Evolutionary conservation across 768 basidiomycete species (phyloP), one percentile per base, ranked within the genome.

Genomic region (Auricularia cornea): DNA sequence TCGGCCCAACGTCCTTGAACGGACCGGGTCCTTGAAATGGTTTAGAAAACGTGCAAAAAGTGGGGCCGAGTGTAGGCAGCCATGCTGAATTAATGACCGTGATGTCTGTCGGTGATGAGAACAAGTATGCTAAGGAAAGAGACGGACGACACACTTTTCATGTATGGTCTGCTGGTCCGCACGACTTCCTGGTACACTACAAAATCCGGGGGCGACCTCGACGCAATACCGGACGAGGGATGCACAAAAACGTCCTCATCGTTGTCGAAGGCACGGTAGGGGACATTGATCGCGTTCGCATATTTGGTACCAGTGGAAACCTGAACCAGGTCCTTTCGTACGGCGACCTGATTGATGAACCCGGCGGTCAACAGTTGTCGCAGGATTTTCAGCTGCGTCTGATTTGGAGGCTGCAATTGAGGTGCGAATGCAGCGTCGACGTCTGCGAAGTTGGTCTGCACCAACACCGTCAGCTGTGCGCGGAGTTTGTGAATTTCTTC

Each of bases 401-500:
- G 84, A 62, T 70, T 86, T 0, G 97, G 97, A 26, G 94, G 96
- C 41, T 77, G 70, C 14, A 98, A 78, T 63, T 87, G 84, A 3
- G 82, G 81, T 3, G 79, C 73, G 67, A 91, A 87, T 11, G 82
- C 83, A 1, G 83, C 76, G 61, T 87, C 80, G 3, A 80, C 73
- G 3, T 81, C 83, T 3, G 88, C 83, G 66, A 94, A 92, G 70
- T 90, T 90, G n/a, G 82, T 77, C 62, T 82, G 80, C 3, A 96
- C 90, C 54, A 98, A 94, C 63, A 82, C 84, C 68, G 84, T 89
- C 63, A 99, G 88, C 70, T 99, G 97, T 0, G 85, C 81, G 38
- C 94, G 85, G 3, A 99, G 80, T 72, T 98, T 98, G 74, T 95
- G 97, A 38, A 97, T 96, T 77, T 99, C 97, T 75, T 97, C 92